These are phyloP conservation scores for Rhynchospora tenuis DNA, from an alignment of 176 grass and related monocot species.

Conservation along the genomic window DNA sequence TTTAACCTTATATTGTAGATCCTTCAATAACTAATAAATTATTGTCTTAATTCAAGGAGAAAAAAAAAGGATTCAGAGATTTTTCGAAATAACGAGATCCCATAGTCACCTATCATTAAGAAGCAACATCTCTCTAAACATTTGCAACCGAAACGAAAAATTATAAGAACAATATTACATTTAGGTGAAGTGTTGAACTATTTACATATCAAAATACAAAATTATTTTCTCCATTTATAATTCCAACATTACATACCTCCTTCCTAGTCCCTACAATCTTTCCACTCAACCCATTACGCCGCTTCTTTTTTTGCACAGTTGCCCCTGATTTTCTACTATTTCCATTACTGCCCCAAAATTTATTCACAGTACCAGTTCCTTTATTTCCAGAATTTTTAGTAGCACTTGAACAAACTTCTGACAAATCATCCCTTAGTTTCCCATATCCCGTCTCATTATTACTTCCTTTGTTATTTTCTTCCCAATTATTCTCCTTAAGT, in stretches of 20 bases:
- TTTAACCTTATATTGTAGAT: no score
- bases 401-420: slow-evolving; percentile 50
- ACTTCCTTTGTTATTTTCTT: slow-evolving; percentile 32
- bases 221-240: slow-evolving; percentile 15
- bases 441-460: slow-evolving; percentile 45
- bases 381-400: slow-evolving; percentile 48
- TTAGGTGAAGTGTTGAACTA: slow-evolving; percentile 13
- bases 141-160: not conserved
- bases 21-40: no score
- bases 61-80: not conserved
- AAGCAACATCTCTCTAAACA: not conserved
- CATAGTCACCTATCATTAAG: not conserved
- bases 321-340: slow-evolving; percentile 14
- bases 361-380: slow-evolving; percentile 55
- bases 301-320: slow-evolving; percentile 24
- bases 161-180: not conserved
- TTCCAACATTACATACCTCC: not conserved
- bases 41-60: not conserved
- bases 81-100: not conserved
- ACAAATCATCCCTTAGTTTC: slow-evolving; percentile 35
- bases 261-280: slow-evolving; percentile 20
- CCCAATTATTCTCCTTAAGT: slow-evolving; percentile 43
- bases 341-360: slow-evolving; percentile 29
- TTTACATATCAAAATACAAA: slow-evolving; percentile 30
- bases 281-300: slow-evolving; percentile 13